phyloP scores from a whole-genome alignment of 2,329 filamentous ascomycete genomes.

The Phoma sp. region DNA sequence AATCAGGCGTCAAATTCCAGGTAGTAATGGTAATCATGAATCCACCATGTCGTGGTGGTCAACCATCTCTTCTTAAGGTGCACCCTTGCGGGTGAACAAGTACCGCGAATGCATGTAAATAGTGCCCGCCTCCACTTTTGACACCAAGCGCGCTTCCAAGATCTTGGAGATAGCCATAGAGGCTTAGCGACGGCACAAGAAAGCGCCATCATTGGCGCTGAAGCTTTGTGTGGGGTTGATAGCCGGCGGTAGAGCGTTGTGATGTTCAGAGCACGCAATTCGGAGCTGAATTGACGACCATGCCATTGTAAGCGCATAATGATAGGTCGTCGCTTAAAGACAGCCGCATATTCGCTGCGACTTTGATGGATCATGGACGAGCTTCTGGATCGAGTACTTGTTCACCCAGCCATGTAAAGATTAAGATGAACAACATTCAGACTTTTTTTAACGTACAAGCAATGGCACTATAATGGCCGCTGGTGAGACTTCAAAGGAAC shows the following conservation, averaged over 20 bases:
- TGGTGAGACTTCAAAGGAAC: no score
- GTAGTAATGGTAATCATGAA: no score
- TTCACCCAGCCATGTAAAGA: no score
- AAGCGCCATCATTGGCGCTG: slow-evolving; percentile 25
- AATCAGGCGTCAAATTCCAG: neutral
- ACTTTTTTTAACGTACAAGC: no score
- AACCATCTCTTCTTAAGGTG: neutral
- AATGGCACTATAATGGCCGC: no score
- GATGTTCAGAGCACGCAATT: slow-evolving; percentile 29
- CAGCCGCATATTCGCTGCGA: neutral
- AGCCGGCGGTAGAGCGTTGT: slow-evolving; percentile 2
- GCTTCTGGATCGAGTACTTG: no score
- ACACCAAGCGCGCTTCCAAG: slow-evolving; percentile 10
- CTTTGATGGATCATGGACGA: neutral
- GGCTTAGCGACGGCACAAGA: slow-evolving; percentile 21
- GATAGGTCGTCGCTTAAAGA: neutral
- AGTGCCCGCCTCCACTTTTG: slow-evolving; percentile 2
- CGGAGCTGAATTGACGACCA: slow-evolving; percentile 28
- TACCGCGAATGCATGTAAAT: slow-evolving; percentile 8
- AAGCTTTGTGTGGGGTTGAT: slow-evolving; percentile 15
- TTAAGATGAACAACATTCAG: no score
- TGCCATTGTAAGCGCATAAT: neutral
- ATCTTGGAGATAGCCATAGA: slow-evolving; percentile 12
- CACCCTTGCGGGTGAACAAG: neutral
- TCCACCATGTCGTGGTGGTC: no score